Base-by-base conservation (phyloP, 352 stramenopile species). In the Globisporangium nunn region DNA sequence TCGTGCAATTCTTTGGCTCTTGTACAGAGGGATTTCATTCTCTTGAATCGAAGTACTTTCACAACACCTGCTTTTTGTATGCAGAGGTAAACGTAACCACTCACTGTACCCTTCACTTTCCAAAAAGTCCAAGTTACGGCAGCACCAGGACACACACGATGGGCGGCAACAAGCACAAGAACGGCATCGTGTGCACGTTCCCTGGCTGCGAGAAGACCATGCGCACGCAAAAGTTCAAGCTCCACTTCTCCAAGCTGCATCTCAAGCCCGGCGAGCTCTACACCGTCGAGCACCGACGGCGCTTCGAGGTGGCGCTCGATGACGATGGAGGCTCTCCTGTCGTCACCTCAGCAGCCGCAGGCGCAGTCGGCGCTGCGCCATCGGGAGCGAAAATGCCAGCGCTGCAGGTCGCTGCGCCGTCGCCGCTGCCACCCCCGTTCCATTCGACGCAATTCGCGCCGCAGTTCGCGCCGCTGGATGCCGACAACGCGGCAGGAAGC, bases 121-220 rank as follows among this genome's bases (percentile, higher is more conserved):
- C 7, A 40, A 11, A 40, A 40, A 40, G 6, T 40, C 4, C 35
- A 40, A 40, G 10, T 23, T 23, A 23, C 23, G 23, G 23, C 23
- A 23, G 23, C 23, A 23, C 23, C 23, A 23, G 23, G 23, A 23
- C 23, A 23, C 23, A 23, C 28, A 60, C 15, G 12, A 89, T 92
- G 82, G 75, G 81, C 54, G 80, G 82, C 67, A 93, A 87, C 72
- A 93, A 93, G 71, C 82, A 93, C 80, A 93, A 93, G 77, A 93
- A 93, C 53, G 82, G 82, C 68, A 93, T 89, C 63, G 73, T 91
- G 58, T 93, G 82, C 68, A 77, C 72, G 65, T 93, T 81, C 56
- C 82, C 82, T 11, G 75, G 82, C 29, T 93, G 82, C 64, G 78
- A 86, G 54, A 91, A 88, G 71, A 71, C 78, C 50, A 93, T 93